Percentiles rank a stretch among this genome's conserved stretches.
Conservation (phyloP, 345 rosid genomes). For the Carallia brachiata region DNA sequence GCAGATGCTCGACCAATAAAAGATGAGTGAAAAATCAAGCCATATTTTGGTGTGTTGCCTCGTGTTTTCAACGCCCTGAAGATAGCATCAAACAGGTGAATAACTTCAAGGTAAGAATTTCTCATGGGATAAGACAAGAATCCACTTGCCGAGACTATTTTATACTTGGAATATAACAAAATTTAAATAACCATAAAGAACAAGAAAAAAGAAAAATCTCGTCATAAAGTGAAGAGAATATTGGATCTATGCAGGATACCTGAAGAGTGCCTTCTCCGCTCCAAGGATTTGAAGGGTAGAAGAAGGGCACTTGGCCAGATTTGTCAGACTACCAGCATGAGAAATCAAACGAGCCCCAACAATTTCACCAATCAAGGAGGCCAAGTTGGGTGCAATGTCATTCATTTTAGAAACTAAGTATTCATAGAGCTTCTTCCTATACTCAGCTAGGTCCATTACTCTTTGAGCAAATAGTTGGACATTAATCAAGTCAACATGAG, state of each 20-base stretch:
- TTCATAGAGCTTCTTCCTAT: constrained; percentile 80
- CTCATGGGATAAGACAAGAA: background rate
- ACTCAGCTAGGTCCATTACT: constrained; percentile 79
- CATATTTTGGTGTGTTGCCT: constrained; percentile 97
- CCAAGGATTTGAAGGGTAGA: constrained; percentile 98
- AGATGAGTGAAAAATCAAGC: constrained; percentile 90
- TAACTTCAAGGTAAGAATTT: background rate
- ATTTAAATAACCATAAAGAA: background rate
- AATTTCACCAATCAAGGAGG: constrained; percentile 87
- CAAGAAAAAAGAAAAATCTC: no score
- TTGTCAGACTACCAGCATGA: constrained; percentile 95
- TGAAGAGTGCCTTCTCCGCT: constrained; percentile 90
- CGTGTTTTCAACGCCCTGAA: constrained; percentile 86
- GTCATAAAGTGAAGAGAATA: background rate
- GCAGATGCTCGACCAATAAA: constrained; percentile 89
- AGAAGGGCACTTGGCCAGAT: constrained; percentile 96
- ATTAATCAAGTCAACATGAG: constrained; percentile 78
- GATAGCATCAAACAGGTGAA: constrained; percentile 1
- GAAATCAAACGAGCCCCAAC: constrained; percentile 93
- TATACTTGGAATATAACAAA: background rate
- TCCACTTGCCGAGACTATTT: no score
- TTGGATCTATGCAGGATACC: constrained; percentile 40
- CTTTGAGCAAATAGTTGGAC: constrained; percentile 76
- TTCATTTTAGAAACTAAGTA: constrained; percentile 83
- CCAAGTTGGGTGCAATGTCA: constrained; percentile 91